phyloP scores from a whole-genome alignment of 2,329 filamentous ascomycete genomes.

The Cytospora chrysosperma region DNA sequence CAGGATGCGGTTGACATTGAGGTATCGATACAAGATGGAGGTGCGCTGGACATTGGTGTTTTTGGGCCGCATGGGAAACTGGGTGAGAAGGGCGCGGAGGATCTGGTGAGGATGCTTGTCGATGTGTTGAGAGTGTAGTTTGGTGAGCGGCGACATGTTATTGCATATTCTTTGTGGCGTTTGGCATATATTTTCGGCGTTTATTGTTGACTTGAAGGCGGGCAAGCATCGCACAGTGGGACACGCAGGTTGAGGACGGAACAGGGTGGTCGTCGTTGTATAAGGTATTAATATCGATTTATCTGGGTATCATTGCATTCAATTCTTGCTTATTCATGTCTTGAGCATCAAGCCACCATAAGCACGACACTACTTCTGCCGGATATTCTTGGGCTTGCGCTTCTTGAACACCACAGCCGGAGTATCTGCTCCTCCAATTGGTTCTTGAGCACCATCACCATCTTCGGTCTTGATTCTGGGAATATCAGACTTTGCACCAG shows the following conservation, averaged over 20 bases:
- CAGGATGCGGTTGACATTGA: constrained; percentile 44
- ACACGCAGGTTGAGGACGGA: too few species aligned
- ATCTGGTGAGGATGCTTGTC: constrained; percentile 12
- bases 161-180: neutral
- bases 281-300: too few species aligned
- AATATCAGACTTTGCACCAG: constrained; percentile 26
- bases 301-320: neutral
- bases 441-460: constrained; percentile 12
- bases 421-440: constrained; percentile 24
- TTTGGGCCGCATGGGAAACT: constrained; percentile 34
- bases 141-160: neutral
- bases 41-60: constrained; percentile 39
- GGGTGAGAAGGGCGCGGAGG: constrained; percentile 4
- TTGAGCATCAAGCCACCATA: neutral
- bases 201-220: neutral
- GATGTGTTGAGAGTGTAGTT: constrained; percentile 2
- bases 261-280: too few species aligned
- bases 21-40: constrained; percentile 34
- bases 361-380: constrained; percentile 49
- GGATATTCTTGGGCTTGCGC: constrained; percentile 66
- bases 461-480: constrained; percentile 30
- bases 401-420: constrained; percentile 74
- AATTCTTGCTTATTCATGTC: too few species aligned
- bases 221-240: too few species aligned
- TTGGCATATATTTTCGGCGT: neutral